Percentiles rank a stretch among this genome's conserved stretches.
These are phyloP conservation scores for Pisolithus orientalis DNA, from an alignment of 768 basidiomycete species.

Conservation along the genomic window DNA sequence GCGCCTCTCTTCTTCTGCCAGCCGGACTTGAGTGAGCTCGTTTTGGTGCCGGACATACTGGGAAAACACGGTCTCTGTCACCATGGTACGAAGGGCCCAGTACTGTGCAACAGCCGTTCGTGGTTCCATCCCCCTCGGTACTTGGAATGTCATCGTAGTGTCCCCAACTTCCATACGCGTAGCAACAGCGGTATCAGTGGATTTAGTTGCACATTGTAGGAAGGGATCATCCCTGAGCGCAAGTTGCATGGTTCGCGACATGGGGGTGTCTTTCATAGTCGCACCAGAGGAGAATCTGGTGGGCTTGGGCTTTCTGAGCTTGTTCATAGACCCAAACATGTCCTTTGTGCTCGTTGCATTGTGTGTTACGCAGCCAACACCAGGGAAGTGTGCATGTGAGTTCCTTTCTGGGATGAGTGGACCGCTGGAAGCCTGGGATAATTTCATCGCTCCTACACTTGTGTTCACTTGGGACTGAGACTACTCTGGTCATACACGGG, in stretches of 20 bases:
- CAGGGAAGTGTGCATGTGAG: neutral
- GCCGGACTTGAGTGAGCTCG: conserved; percentile 40
- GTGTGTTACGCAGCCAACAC: neutral
- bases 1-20: conserved; percentile 40
- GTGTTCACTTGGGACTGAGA: too few species aligned
- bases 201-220: neutral
- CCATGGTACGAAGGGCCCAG: conserved; percentile 62
- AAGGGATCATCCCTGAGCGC: conserved; percentile 11
- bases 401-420: neutral
- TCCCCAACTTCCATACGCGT: conserved; percentile 3
- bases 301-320: conserved; percentile 6
- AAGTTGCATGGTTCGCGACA: conserved; percentile 28
- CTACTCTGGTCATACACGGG: too few species aligned
- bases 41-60: conserved; percentile 42
- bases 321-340: conserved; percentile 14
- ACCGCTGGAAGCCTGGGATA: too few species aligned
- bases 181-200: neutral
- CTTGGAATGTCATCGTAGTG: conserved; percentile 10
- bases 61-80: conserved; percentile 55
- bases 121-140: conserved; percentile 19
- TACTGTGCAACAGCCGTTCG: conserved; percentile 43
- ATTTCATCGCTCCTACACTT: too few species aligned
- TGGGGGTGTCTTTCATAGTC: neutral
- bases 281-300: neutral
- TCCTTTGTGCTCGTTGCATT: too few species aligned